Evolutionary conservation across 2,329 filamentous ascomycete species (phyloP).

Genomic region (Alternaria novae-zelandiae): DNA sequence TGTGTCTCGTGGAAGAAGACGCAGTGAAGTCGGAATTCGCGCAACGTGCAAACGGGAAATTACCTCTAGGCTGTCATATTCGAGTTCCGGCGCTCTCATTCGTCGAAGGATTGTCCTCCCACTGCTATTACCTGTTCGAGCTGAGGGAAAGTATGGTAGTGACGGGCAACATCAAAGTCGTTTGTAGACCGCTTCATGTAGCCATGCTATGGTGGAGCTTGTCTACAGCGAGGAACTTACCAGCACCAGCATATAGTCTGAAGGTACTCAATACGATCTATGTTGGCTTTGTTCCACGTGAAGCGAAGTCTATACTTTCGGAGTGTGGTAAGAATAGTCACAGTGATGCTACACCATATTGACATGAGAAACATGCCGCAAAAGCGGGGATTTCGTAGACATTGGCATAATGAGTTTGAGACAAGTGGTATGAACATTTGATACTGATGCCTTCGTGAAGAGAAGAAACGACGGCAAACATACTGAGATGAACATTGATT

Average conservation of each 20-base stretch:
- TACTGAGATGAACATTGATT: neutral
- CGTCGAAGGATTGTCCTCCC: neutral
- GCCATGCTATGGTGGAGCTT: neutral
- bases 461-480: too few species aligned
- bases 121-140: neutral
- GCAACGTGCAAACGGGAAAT: neutral
- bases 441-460: neutral
- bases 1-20: neutral
- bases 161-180: neutral
- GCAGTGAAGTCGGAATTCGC: constrained; percentile 13
- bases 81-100: neutral
- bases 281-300: too few species aligned
- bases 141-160: neutral
- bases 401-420: neutral
- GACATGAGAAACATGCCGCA: neutral
- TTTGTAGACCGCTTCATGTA: neutral
- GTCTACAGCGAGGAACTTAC: too few species aligned
- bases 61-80: neutral
- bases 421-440: accelerated
- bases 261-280: too few species aligned
- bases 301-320: neutral
- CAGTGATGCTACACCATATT: too few species aligned
- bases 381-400: neutral
- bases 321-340: neutral
- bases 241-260: too few species aligned